Evolutionary conservation across 495 filamentous ascomycete species (phyloP).

Genomic region (Neurospora sp.): DNA sequence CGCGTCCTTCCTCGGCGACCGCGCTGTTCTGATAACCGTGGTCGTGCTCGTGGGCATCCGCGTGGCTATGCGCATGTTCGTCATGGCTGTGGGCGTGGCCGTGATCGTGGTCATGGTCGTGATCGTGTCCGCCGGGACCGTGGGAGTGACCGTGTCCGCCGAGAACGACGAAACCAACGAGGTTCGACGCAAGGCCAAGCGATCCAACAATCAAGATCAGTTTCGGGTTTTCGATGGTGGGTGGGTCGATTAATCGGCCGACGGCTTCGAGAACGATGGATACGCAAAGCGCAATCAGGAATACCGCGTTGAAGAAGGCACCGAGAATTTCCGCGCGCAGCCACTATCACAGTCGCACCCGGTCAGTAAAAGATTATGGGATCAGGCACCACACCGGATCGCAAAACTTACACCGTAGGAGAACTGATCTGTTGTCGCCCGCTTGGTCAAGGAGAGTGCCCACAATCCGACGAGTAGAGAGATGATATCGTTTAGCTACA

Average conservation of each 20-base stretch:
- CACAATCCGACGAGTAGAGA: slow-evolving; percentile 87
- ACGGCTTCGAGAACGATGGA: slow-evolving; percentile 94
- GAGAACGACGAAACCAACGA: slow-evolving; percentile 79
- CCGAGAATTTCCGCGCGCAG: slow-evolving; percentile 96
- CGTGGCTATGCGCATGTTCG: slow-evolving; percentile 56
- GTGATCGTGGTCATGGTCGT: slow-evolving; percentile 45
- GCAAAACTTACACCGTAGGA: slow-evolving; percentile 72
- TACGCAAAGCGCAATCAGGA: slow-evolving; percentile 87
- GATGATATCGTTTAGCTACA: slow-evolving; percentile 86
- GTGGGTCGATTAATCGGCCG: slow-evolving; percentile 79
- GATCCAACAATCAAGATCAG: slow-evolving; percentile 83
- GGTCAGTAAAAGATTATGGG: background rate
- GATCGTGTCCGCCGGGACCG: slow-evolving; percentile 43
- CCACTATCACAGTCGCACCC: slow-evolving; percentile 38
- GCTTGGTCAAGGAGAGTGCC: slow-evolving; percentile 82
- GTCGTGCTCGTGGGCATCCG: slow-evolving; percentile 29
- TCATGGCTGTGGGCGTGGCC: slow-evolving; percentile 59
- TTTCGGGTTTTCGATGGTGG: slow-evolving; percentile 69
- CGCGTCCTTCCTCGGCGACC: slow-evolving; percentile 22
- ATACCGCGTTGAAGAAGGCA: slow-evolving; percentile 91
- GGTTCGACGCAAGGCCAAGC: slow-evolving; percentile 77
- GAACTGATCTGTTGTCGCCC: slow-evolving; percentile 73
- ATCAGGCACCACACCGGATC: background rate
- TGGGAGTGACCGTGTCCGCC: slow-evolving; percentile 91
- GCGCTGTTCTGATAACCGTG: slow-evolving; percentile 21